These are phyloP conservation scores for Elsinoe arachidis DNA, from an alignment of 2,329 filamentous ascomycete genomes.

Conservation along the genomic window DNA sequence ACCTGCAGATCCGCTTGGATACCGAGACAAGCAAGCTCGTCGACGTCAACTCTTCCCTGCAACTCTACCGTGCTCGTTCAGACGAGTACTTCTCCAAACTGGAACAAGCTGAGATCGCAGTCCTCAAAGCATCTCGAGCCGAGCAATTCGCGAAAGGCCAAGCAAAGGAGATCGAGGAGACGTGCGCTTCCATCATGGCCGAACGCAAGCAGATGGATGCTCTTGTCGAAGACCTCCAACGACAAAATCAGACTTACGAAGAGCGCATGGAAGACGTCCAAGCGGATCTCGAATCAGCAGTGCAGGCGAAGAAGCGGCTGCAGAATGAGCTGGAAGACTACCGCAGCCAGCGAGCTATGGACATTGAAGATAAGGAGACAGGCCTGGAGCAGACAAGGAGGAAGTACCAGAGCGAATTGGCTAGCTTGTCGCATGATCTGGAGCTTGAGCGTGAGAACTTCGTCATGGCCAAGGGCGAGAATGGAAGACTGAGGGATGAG, in stretches of 20 bases:
- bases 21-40: slow-evolving; percentile 76
- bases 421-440: slow-evolving; percentile 80
- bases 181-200: slow-evolving; percentile 79
- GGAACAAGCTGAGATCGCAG: slow-evolving; percentile 91
- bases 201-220: slow-evolving; percentile 86
- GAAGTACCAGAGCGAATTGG: slow-evolving; percentile 93
- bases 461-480: slow-evolving; percentile 75
- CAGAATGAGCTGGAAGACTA: slow-evolving; percentile 98
- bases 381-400: slow-evolving; percentile 94
- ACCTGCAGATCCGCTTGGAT: slow-evolving; percentile 87
- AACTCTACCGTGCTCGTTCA: slow-evolving; percentile 80
- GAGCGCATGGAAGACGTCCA: slow-evolving; percentile 86
- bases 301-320: slow-evolving; percentile 85
- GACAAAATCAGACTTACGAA: slow-evolving; percentile 80
- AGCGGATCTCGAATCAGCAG: slow-evolving; percentile 74
- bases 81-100: slow-evolving; percentile 97
- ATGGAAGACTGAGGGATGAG: slow-evolving; percentile 83
- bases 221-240: slow-evolving; percentile 79
- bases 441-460: slow-evolving; percentile 88
- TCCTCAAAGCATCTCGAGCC: slow-evolving; percentile 81
- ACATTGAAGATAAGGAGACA: slow-evolving; percentile 92
- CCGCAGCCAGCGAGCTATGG: slow-evolving; percentile 85
- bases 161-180: slow-evolving; percentile 83
- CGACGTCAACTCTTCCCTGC: slow-evolving; percentile 75
- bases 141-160: slow-evolving; percentile 92